Evolutionary conservation across 1,284 basidiomycete genomes (phyloP), one percentile per base, ranked within the genome.

Genomic region (Microbotryum violaceum): DNA sequence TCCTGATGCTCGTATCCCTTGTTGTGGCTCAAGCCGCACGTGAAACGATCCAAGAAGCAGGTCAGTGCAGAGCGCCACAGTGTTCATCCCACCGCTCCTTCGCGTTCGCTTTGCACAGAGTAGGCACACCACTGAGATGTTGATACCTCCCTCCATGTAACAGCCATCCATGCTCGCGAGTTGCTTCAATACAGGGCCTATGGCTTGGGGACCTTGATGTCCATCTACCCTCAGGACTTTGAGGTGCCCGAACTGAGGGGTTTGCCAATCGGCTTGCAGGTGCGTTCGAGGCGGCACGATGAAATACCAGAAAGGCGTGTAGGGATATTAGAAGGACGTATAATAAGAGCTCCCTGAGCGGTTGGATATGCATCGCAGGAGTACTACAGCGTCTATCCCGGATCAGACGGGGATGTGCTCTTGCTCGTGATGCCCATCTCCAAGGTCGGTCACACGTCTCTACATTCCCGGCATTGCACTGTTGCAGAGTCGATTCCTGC

Each of bases 401-500:
- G 63, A 23, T 67, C 61, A 45, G 56, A 64, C 16, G 67, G 67
- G 14, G 67, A 69, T 52, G 31, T 69, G 25, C 59, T 67, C 33
- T 42, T 69, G 20, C 58, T 69, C 51, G 67, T 61, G 10, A 69
- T 69, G 67, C 67, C 65, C 20, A 63, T 69, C 52, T 61, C 67
- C 2, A 61, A 54, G n/a, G 64, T 63, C 5, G 31, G 64, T 57
- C 27, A 27, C 37, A 37, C 33, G 33, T 37, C 33, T 37, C 33
- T 37, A 14, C 16, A 10, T 42, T 4, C 14, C 2, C 12, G 37
- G 14, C 37, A 42, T 3, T 18, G 14, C 16, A 42, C 31, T 10
- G 31, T 42, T 14, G 5, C 37, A 42, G 16, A 42, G 5, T 42
- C 37, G 18, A 42, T 6, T 1, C 12, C 1, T 42, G 12, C 4